Evolutionary conservation across 352 stramenopile species (phyloP).

Genomic region (Phytophthora meadii): DNA sequence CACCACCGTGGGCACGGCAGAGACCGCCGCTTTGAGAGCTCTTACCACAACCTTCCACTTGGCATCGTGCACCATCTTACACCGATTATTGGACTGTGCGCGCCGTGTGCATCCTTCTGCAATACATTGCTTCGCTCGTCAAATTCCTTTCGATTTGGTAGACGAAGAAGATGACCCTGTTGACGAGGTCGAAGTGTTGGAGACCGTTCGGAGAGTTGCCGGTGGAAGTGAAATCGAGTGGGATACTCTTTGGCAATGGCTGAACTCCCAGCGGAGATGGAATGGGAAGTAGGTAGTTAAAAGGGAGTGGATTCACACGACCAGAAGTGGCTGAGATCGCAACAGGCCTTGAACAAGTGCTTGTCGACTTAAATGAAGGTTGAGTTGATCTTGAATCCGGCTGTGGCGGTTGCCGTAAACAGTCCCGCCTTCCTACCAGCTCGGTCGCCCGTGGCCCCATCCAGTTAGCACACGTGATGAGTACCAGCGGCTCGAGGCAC

Average conservation of each 20-base stretch:
- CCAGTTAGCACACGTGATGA: no score
- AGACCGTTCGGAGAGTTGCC: conserved; percentile 27
- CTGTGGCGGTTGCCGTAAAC: no score
- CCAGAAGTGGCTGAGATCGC: conserved; percentile 26
- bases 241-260: conserved; percentile 24
- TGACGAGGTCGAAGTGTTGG: conserved; percentile 34
- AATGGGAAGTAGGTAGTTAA: conserved; percentile 32
- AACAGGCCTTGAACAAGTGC: conserved; percentile 13
- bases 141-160: conserved; percentile 34
- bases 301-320: conserved; percentile 37
- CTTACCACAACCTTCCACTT: conserved; percentile 72
- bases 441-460: no score
- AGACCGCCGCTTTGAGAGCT: conserved; percentile 81
- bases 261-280: conserved; percentile 20
- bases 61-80: conserved; percentile 83
- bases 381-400: conserved; percentile 33
- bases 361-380: conserved; percentile 32
- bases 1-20: conserved; percentile 51
- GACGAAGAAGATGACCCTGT: conserved; percentile 34
- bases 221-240: conserved; percentile 33
- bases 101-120: conserved; percentile 62
- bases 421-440: no score
- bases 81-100: conserved; percentile 83
- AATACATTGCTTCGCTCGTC: conserved; percentile 74
- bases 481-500: no score